Conservation (phyloP, 2,329 filamentous ascomycete genomes). For the Colletotrichum horii region DNA sequence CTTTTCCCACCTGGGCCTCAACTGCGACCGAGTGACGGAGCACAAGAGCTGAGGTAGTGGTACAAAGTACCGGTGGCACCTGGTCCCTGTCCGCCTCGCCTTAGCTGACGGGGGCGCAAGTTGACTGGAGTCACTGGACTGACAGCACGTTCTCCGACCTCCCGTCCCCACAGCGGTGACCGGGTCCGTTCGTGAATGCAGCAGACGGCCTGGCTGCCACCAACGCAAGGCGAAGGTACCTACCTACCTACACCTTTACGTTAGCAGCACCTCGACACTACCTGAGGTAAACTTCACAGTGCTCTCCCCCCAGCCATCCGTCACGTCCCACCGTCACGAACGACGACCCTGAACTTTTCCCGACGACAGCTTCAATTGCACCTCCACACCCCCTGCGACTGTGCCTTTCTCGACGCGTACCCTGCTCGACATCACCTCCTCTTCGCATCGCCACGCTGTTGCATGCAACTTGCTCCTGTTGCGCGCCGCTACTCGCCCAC, state of each 20-base stretch:
- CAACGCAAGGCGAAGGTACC: background rate
- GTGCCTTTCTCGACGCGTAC: background rate
- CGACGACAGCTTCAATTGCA: constrained; percentile 9
- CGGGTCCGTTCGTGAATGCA: background rate
- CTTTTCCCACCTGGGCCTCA: background rate
- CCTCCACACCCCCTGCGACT: background rate
- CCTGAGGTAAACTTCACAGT: background rate
- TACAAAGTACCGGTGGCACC: background rate
- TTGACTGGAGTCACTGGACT: background rate
- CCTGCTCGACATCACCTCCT: background rate
- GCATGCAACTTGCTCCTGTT: background rate
- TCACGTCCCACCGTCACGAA: background rate
- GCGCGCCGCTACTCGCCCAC: background rate
- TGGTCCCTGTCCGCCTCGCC: background rate
- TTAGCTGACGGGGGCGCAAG: background rate
- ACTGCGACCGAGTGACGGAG: background rate
- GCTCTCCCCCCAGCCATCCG: background rate
- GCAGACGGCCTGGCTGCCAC: background rate
- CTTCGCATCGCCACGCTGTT: background rate
- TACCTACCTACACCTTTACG: background rate
- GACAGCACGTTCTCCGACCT: background rate
- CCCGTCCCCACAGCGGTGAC: background rate
- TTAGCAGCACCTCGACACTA: background rate
- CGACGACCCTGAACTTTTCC: background rate
- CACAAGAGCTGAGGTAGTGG: background rate